Evolutionary conservation across 176 grass and related monocot species (phyloP).

Genomic region (Dactylis glomerata): DNA sequence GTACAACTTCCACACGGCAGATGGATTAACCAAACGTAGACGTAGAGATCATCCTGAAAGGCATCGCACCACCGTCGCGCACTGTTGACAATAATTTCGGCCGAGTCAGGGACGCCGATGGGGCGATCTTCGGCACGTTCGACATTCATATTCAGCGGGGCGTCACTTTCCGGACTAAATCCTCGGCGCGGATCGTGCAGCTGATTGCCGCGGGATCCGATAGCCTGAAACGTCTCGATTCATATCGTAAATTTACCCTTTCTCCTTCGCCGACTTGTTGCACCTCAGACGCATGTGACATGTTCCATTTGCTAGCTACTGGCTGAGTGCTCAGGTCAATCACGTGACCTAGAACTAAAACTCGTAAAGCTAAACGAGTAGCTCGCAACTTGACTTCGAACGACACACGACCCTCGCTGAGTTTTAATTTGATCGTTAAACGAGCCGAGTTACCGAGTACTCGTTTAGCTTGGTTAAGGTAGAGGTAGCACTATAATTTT

Average conservation of each 20-base stretch:
- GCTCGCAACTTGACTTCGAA: no score
- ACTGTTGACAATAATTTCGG: slow-evolving; percentile 28
- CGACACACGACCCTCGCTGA: no score
- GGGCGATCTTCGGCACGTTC: slow-evolving; percentile 21
- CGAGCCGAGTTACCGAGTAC: no score
- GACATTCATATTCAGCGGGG: background rate
- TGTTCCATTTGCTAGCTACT: background rate
- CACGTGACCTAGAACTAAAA: no score
- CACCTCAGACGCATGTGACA: background rate
- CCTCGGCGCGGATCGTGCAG: slow-evolving; percentile 33
- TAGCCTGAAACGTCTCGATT: slow-evolving; percentile 2
- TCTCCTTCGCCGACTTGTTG: background rate
- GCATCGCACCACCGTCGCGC: background rate
- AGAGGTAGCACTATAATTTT: no score
- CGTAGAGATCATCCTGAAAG: background rate
- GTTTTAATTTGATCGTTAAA: no score
- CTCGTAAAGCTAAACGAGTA: no score
- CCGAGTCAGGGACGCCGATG: background rate
- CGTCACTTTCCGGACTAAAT: slow-evolving; percentile 25
- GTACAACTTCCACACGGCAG: slow-evolving; percentile 29
- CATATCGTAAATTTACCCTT: background rate
- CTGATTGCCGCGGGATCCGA: background rate
- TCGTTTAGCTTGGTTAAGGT: no score
- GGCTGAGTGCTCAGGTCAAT: background rate
- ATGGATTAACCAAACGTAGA: slow-evolving; percentile 20